These are phyloP conservation scores for Fragaria vesca DNA, from an alignment of 306 rosid genomes.

Conservation along the genomic window DNA sequence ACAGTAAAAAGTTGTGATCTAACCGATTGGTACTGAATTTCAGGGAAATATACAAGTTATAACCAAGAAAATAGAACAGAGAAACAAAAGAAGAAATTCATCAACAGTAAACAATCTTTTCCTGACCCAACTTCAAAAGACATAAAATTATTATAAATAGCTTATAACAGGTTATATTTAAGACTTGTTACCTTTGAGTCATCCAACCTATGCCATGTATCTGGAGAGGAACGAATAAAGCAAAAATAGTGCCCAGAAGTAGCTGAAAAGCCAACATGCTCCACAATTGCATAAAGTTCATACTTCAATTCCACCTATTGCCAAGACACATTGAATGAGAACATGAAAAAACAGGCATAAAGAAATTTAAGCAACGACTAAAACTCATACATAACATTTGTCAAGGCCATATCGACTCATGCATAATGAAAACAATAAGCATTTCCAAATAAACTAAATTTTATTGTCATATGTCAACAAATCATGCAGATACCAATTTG, in stretches of 20 bases:
- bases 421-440: neutral
- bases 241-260: conserved; percentile 82
- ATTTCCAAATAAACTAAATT: neutral
- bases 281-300: conserved; percentile 80
- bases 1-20: neutral
- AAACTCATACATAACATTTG: neutral
- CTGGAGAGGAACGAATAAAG: conserved; percentile 74
- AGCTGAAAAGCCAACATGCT: conserved; percentile 65
- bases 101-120: neutral
- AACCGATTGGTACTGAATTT: neutral
- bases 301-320: conserved; percentile 61
- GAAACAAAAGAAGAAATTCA: neutral
- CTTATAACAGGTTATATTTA: neutral
- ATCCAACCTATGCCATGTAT: conserved; percentile 75
- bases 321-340: conserved; percentile 8
- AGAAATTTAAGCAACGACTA: neutral
- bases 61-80: neutral
- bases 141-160: neutral
- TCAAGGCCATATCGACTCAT: neutral
- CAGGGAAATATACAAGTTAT: neutral
- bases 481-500: neutral
- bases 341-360: conserved; percentile 13
- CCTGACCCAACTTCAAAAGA: neutral
- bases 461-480: neutral
- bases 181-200: conserved; percentile 62